A percentile compares a stretch with the other conserved stretches of the same genome.
These are phyloP conservation scores for Entophlyctis luteolus DNA, from an alignment of 192 early-diverging fungal genomes.

Conservation along the genomic window DNA sequence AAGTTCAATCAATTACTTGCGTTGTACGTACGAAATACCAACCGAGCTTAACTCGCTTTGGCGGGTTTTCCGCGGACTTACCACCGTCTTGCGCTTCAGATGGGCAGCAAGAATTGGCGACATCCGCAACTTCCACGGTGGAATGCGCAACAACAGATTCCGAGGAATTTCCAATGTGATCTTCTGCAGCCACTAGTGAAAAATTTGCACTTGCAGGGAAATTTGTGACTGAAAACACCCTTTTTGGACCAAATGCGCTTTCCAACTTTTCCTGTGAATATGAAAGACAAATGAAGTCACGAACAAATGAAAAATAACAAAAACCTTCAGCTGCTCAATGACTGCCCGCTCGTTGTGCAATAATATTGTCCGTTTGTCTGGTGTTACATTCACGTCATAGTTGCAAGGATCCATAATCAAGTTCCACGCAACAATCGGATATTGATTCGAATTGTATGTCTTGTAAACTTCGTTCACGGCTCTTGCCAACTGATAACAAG, in stretches of 20 bases:
- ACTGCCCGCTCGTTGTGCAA: conserved; percentile 71
- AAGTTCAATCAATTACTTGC: too few species aligned
- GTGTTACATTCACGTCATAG: conserved; percentile 91
- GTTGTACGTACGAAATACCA: too few species aligned
- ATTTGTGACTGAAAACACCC: background rate
- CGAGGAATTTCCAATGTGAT: too few species aligned
- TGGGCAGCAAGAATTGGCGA: too few species aligned
- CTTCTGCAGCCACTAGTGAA: too few species aligned
- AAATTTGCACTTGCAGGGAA: background rate
- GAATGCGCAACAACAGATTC: too few species aligned
- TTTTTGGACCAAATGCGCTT: background rate
- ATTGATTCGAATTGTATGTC: conserved; percentile 62
- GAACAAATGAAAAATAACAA: background rate
- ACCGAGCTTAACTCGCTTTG: too few species aligned
- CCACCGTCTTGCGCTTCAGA: too few species aligned
- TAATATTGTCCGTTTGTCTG: conserved; percentile 89
- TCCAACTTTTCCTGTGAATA: conserved; percentile 3
- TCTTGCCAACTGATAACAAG: conserved; percentile 51
- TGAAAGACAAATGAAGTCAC: background rate
- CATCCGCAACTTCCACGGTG: background rate
- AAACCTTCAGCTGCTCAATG: conserved; percentile 48
- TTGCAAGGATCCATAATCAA: conserved; percentile 55
- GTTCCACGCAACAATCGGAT: conserved; percentile 73
- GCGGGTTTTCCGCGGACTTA: too few species aligned
- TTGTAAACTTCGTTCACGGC: conserved; percentile 81